Evolutionary conservation across 2,329 filamentous ascomycete genomes (phyloP).

Genomic region (Colletotrichum incanum): DNA sequence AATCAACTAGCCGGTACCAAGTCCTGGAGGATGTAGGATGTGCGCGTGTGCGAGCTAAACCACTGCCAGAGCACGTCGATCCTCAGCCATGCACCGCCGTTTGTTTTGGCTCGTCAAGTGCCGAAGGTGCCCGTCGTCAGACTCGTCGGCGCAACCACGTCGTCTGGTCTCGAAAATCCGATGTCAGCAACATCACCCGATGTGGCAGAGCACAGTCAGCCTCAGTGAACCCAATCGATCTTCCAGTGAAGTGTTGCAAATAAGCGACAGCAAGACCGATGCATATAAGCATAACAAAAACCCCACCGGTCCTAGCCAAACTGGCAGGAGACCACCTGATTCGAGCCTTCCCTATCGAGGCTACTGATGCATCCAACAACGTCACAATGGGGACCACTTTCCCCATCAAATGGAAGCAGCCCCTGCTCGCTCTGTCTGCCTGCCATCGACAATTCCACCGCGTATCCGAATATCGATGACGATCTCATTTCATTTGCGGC

Average conservation of each 20-base stretch:
- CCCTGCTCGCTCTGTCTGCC: conserved; percentile 1
- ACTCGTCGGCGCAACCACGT: too few species aligned
- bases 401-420: background rate
- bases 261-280: background rate
- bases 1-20: background rate
- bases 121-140: too few species aligned
- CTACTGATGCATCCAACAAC: background rate
- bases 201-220: too few species aligned
- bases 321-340: conserved; percentile 1
- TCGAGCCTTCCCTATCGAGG: background rate
- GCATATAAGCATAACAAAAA: background rate
- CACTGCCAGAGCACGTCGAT: too few species aligned
- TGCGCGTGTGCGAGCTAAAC: too few species aligned
- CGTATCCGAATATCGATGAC: conserved; percentile 27
- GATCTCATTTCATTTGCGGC: conserved; percentile 11
- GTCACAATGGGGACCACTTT: background rate
- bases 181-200: too few species aligned
- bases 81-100: too few species aligned
- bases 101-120: too few species aligned
- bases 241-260: background rate
- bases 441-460: background rate
- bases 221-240: background rate
- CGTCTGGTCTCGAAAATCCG: too few species aligned
- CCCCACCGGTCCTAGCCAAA: too few species aligned
- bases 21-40: too few species aligned